phyloP scores from a whole-genome alignment of 106 monocot genomes.

The Apostasia shenzhenica region DNA sequence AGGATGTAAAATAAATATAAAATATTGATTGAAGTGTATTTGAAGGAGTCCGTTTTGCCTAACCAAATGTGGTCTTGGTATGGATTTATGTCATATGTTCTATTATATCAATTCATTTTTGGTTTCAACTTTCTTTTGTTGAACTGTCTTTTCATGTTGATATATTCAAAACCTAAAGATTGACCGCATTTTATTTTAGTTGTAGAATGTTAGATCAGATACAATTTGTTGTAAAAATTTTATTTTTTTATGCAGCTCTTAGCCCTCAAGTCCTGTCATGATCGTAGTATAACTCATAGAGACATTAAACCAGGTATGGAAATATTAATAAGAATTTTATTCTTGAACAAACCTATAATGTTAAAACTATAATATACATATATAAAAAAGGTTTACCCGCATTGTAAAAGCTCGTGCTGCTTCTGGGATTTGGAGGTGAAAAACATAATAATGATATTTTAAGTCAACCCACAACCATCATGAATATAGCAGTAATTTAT shows the following conservation, averaged over 20 bases:
- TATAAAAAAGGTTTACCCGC: no score
- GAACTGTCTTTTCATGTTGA: not conserved
- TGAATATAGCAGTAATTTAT: no score
- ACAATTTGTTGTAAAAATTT: not conserved
- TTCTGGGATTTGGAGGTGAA: no score
- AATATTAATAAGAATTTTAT: not conserved
- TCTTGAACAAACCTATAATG: not conserved
- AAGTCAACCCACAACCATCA: no score
- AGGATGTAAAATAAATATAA: no score
- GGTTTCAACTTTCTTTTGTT: not conserved
- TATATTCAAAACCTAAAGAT: not conserved
- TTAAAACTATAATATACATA: not conserved
- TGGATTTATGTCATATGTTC: no score
- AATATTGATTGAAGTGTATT: no score
- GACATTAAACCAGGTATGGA: conserved; percentile 86
- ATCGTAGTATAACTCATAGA: conserved; percentile 77
- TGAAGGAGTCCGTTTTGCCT: no score
- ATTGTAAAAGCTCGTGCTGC: no score
- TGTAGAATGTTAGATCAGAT: not conserved
- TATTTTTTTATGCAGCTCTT: conserved; percentile 38
- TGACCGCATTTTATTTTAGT: not conserved
- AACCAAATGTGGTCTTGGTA: no score
- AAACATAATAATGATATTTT: no score
- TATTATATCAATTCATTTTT: not conserved
- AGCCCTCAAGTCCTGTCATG: conserved; percentile 85